phyloP scores from a whole-genome alignment of 2,329 filamentous ascomycete genomes.

The Penicillium griseofulvum region DNA sequence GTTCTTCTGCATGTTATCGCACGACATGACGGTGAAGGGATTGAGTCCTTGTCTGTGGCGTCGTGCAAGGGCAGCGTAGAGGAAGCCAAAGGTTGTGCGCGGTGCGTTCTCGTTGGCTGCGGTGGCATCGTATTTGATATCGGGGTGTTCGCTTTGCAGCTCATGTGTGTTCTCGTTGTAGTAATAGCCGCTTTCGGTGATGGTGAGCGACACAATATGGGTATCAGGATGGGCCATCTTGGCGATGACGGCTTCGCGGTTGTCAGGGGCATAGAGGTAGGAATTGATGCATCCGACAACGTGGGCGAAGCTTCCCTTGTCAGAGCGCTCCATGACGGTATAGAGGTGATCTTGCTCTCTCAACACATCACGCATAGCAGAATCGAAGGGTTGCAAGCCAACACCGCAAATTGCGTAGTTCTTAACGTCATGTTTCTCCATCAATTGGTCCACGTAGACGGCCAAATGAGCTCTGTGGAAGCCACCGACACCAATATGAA shows the following conservation, averaged over 20 bases:
- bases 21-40: conserved; percentile 56
- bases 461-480: conserved; percentile 57
- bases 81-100: conserved; percentile 53
- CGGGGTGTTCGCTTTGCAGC: conserved; percentile 49
- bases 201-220: conserved; percentile 55
- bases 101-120: conserved; percentile 44
- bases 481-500: conserved; percentile 55
- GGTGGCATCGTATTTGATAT: conserved; percentile 51
- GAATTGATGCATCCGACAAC: conserved; percentile 55
- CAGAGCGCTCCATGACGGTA: conserved; percentile 56
- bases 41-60: conserved; percentile 49
- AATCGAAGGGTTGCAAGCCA: conserved; percentile 52
- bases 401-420: conserved; percentile 55
- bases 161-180: conserved; percentile 59
- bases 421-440: conserved; percentile 43
- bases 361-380: conserved; percentile 52
- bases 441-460: conserved; percentile 52
- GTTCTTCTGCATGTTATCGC: conserved; percentile 60
- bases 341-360: conserved; percentile 52
- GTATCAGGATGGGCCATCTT: conserved; percentile 58
- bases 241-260: conserved; percentile 52
- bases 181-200: conserved; percentile 58
- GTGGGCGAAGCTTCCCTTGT: conserved; percentile 49
- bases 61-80: conserved; percentile 51
- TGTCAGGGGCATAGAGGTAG: conserved; percentile 53